Conservation (phyloP, 140 eudicot species). For the Stevia rebaudiana region DNA sequence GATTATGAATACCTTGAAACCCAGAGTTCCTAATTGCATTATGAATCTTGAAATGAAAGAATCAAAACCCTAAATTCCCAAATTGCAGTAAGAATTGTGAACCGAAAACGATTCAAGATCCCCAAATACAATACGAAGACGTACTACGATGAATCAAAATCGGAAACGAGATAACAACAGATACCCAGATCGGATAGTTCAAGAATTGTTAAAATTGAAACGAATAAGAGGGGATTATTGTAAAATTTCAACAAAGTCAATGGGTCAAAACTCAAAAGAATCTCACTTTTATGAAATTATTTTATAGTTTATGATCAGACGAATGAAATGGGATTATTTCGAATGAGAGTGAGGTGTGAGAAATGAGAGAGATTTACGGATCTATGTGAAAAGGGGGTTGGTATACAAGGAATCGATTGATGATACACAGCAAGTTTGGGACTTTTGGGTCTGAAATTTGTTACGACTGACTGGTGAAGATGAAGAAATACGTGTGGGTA, state of each 20-base stretch:
- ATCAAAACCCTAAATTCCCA: constrained; percentile 27
- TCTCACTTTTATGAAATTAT: not conserved
- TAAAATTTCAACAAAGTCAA: constrained; percentile 9
- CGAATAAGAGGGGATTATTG: not conserved
- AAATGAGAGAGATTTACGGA: constrained; percentile 37
- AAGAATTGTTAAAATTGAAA: constrained; percentile 14
- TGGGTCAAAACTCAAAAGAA: constrained; percentile 14
- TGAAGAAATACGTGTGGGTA: not conserved
- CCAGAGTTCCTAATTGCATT: constrained; percentile 23
- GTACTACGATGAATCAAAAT: constrained; percentile 23
- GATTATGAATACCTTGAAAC: not conserved
- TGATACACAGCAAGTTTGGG: not conserved
- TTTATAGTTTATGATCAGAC: constrained; percentile 3
- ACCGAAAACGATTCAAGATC: constrained; percentile 33
- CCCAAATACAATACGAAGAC: constrained; percentile 17
- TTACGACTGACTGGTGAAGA: not conserved
- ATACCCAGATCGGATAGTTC: constrained; percentile 15
- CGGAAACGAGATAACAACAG: not conserved
- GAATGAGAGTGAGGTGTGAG: constrained; percentile 14
- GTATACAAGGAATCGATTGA: constrained; percentile 24
- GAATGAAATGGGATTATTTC: not conserved
- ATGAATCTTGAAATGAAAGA: not conserved
- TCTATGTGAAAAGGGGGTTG: constrained; percentile 31
- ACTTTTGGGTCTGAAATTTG: not conserved
- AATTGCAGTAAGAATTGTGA: constrained; percentile 6